Evolutionary conservation across 495 filamentous ascomycete species (phyloP).

Genomic region (Corynascus novoguineensis): DNA sequence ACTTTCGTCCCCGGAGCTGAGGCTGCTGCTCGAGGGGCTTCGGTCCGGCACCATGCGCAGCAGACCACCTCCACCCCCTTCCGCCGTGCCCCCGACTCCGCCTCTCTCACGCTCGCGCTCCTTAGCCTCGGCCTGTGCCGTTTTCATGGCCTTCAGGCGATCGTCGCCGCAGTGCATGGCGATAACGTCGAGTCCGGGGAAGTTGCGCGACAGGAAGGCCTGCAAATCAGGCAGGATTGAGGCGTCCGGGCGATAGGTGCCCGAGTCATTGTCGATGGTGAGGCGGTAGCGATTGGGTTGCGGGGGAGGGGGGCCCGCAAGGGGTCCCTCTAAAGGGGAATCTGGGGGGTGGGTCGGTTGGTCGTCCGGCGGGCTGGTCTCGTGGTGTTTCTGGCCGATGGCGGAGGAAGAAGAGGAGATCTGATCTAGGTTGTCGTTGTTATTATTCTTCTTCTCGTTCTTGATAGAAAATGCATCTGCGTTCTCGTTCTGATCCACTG

Average conservation of each 20-base stretch:
- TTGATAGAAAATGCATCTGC: constrained; percentile 12
- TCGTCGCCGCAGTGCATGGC: constrained; percentile 69
- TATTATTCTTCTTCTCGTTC: too few species aligned
- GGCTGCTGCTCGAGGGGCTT: too few species aligned
- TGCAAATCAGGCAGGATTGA: constrained; percentile 64
- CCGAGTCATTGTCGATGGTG: constrained; percentile 90
- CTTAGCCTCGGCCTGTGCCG: constrained; percentile 47
- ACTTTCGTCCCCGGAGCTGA: constrained; percentile 73
- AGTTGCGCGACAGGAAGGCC: constrained; percentile 59
- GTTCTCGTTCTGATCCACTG: constrained; percentile 7
- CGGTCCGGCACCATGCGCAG: too few species aligned
- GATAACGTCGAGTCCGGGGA: constrained; percentile 67
- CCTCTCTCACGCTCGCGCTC: constrained; percentile 57
- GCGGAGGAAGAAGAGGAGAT: background rate
- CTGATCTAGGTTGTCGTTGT: background rate
- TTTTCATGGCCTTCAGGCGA: constrained; percentile 52
- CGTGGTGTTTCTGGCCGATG: background rate
- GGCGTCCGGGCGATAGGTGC: constrained; percentile 84
- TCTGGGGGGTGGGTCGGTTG: constrained; percentile 17
- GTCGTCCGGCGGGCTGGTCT: background rate
- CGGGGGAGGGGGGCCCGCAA: constrained; percentile 37
- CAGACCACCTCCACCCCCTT: too few species aligned
- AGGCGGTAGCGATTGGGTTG: constrained; percentile 74
- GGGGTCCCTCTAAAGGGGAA: constrained; percentile 33
- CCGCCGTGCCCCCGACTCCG: too few species aligned